Evolutionary conservation across 1,139 yeast genomes (phyloP).

Genomic region (Suhomyces bolitotheri): DNA sequence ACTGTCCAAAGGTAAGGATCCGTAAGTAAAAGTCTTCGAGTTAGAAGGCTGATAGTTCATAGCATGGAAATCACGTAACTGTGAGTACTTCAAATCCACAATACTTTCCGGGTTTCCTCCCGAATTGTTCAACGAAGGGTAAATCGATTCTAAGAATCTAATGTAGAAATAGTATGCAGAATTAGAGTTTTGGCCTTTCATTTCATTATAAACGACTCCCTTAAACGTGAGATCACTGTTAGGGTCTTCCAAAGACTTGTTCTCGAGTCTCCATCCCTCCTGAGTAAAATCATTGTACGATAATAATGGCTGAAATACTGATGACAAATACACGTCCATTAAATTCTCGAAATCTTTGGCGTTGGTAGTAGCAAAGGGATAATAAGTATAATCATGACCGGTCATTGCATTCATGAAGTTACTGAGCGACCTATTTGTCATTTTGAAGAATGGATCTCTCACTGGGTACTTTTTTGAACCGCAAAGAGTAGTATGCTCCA

Average conservation of each 20-base stretch:
- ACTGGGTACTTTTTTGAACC: slow-evolving; percentile 91
- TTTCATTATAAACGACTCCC: slow-evolving; percentile 97
- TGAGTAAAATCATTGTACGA: slow-evolving; percentile 82
- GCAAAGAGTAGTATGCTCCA: slow-evolving; percentile 94
- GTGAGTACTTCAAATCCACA: slow-evolving; percentile 71
- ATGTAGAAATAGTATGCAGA: slow-evolving; percentile 84
- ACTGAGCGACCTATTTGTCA: slow-evolving; percentile 83
- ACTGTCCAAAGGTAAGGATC: slow-evolving; percentile 63
- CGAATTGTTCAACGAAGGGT: slow-evolving; percentile 81
- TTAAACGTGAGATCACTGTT: slow-evolving; percentile 68
- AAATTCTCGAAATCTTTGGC: slow-evolving; percentile 75
- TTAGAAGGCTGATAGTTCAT: slow-evolving; percentile 87
- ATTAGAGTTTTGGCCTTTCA: slow-evolving; percentile 97
- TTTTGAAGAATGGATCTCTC: slow-evolving; percentile 95
- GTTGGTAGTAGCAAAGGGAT: slow-evolving; percentile 95
- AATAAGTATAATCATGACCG: slow-evolving; percentile 92
- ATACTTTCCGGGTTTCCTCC: slow-evolving; percentile 93
- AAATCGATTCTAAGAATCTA: slow-evolving; percentile 79
- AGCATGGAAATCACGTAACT: slow-evolving; percentile 72
- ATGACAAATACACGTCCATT: slow-evolving; percentile 85
- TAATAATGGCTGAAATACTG: slow-evolving; percentile 80
- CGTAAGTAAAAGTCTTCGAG: slow-evolving; percentile 84
- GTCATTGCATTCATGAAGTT: slow-evolving; percentile 99
- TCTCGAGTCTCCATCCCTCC: slow-evolving; percentile 98
- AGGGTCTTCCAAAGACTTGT: slow-evolving; percentile 58